These are phyloP conservation scores for Pythium dissotocum DNA, from an alignment of 352 stramenopile genomes.

Conservation along the genomic window DNA sequence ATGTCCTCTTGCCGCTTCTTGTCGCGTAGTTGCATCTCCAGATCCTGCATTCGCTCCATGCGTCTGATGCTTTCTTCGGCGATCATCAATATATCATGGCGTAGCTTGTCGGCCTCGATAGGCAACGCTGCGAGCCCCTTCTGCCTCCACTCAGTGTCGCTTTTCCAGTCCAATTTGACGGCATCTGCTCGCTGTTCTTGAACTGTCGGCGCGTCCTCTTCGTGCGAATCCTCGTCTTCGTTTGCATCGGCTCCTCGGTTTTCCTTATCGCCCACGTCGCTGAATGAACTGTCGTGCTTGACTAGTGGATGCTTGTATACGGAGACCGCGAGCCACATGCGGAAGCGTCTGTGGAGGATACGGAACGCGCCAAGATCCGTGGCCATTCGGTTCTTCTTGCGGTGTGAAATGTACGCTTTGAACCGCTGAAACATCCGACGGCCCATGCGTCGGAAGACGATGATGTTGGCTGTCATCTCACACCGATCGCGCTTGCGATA, in stretches of 20 bases:
- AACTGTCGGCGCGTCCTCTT: background rate
- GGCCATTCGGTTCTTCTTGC: conserved; percentile 36
- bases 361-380: conserved; percentile 35
- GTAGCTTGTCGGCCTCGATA: conserved; percentile 20
- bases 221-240: background rate
- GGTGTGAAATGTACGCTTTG: conserved; percentile 16
- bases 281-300: background rate
- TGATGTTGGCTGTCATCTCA: conserved; percentile 29
- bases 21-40: conserved; percentile 30
- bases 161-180: conserved; percentile 31
- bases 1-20: conserved; percentile 26
- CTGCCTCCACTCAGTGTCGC: conserved; percentile 34
- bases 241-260: conserved; percentile 1
- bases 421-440: conserved; percentile 22
- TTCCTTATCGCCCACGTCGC: conserved; percentile 3
- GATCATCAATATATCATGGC: conserved; percentile 22
- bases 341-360: conserved; percentile 29
- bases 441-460: conserved; percentile 31
- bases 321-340: conserved; percentile 26
- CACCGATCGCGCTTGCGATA: conserved; percentile 36
- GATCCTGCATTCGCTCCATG: conserved; percentile 22
- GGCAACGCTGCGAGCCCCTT: conserved; percentile 22
- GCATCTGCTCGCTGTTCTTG: conserved; percentile 11
- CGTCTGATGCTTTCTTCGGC: conserved; percentile 14
- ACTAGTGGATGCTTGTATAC: conserved; percentile 30